A percentile compares a stretch with the other conserved stretches of the same genome.
Evolutionary conservation across 768 basidiomycete genomes (phyloP).

Genomic region (Peribolospora kevripleyi): DNA sequence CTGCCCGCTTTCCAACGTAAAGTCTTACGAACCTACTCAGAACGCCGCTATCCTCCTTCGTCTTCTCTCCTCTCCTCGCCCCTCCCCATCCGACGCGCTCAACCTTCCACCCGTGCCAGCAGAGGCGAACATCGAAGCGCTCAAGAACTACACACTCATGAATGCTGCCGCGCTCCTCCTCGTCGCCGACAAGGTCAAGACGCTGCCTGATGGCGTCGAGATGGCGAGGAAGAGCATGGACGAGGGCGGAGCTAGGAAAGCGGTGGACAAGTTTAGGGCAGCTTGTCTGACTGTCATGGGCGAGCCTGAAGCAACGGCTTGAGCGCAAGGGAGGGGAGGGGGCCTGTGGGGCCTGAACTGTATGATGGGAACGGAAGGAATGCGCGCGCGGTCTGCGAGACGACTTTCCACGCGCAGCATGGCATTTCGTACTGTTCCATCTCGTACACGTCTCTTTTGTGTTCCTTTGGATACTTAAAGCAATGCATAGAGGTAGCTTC

Average conservation of each 20-base stretch:
- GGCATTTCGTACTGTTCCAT: no score
- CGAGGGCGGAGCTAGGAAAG: slow-evolving; percentile 21
- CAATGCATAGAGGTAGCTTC: no score
- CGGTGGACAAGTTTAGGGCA: slow-evolving; percentile 23
- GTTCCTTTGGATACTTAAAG: no score
- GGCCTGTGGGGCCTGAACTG: no score
- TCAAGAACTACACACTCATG: slow-evolving; percentile 67
- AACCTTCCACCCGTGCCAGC: slow-evolving; percentile 27
- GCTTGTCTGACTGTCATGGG: neutral
- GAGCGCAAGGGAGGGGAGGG: no score
- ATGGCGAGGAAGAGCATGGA: slow-evolving; percentile 31
- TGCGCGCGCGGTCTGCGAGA: no score
- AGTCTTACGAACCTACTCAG: slow-evolving; percentile 45
- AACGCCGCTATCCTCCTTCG: slow-evolving; percentile 51
- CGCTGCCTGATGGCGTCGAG: slow-evolving; percentile 44
- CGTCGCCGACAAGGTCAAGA: slow-evolving; percentile 47
- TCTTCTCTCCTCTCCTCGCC: slow-evolving; percentile 27
- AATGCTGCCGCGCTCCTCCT: slow-evolving; percentile 75
- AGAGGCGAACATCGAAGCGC: slow-evolving; percentile 27
- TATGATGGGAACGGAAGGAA: no score
- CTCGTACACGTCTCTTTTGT: no score
- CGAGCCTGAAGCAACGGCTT: no score
- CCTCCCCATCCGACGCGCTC: slow-evolving; percentile 14
- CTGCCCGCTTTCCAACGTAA: slow-evolving; percentile 46
- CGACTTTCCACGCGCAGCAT: no score